phyloP scores from a whole-genome alignment of 2,329 filamentous ascomycete species.

The Ustulina deusta region DNA sequence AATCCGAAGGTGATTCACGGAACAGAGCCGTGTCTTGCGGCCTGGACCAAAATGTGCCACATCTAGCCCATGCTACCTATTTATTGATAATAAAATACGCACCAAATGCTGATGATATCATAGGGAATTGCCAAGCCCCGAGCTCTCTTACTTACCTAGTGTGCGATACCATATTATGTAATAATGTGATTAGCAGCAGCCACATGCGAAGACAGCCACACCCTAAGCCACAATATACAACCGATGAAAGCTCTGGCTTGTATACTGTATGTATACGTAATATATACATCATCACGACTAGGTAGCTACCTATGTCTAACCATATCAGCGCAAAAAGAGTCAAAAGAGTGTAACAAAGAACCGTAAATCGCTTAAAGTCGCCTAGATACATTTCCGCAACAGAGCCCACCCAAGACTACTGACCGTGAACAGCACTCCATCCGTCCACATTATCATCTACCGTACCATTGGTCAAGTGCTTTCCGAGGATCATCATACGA shows the following conservation, averaged over 20 bases:
- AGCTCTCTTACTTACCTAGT: not conserved
- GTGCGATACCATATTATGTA: not conserved
- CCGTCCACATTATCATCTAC: no score
- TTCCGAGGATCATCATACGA: constrained; percentile 15
- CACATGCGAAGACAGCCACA: no score
- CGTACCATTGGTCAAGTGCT: constrained; percentile 22
- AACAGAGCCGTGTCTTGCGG: not conserved
- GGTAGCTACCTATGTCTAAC: no score
- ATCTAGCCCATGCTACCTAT: constrained; percentile 4
- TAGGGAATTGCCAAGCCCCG: constrained; percentile 19
- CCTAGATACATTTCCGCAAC: not conserved
- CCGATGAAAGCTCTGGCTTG: no score
- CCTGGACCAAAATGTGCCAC: not conserved
- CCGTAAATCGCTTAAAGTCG: not conserved
- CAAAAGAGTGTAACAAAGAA: not conserved
- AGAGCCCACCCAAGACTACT: not conserved
- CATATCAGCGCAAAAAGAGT: no score
- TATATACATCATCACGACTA: no score
- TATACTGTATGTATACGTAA: no score
- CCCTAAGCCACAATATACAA: no score
- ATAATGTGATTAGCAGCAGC: not conserved
- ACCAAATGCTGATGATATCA: constrained; percentile 26
- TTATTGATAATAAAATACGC: not conserved
- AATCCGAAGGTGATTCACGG: constrained; percentile 3
- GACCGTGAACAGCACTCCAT: no score